A percentile compares a stretch with the other conserved stretches of the same genome.
These are phyloP conservation scores for Neonectria coccinea DNA, from an alignment of 2,329 filamentous ascomycete genomes.

Conservation along the genomic window DNA sequence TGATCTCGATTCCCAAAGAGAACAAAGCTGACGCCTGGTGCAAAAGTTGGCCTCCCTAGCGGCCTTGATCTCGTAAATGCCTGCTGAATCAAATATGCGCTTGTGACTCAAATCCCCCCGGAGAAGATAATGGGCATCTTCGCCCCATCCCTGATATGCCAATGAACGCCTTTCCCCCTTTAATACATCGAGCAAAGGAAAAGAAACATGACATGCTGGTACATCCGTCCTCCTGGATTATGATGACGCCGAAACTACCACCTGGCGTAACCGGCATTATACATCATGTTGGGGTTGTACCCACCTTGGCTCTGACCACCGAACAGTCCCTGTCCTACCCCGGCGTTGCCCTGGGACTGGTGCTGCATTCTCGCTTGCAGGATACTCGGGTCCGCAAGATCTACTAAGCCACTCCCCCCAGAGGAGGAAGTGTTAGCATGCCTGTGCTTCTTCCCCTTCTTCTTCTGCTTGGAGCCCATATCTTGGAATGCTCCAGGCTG, in stretches of 20 bases:
- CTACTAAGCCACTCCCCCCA: constrained; percentile 98
- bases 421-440: constrained; percentile 99
- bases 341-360: constrained; percentile 82
- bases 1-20: constrained; percentile 43
- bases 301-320: constrained; percentile 92
- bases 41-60: constrained; percentile 46
- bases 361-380: constrained; percentile 97
- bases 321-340: constrained; percentile 90
- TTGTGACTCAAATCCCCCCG: constrained; percentile 45
- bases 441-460: constrained; percentile 99
- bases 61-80: constrained; percentile 47
- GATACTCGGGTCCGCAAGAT: constrained; percentile 99
- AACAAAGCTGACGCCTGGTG: constrained; percentile 49
- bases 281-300: constrained; percentile 91
- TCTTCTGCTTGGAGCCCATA: constrained; percentile 96
- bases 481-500: constrained; percentile 91
- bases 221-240: constrained; percentile 38
- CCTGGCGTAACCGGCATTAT: constrained; percentile 76
- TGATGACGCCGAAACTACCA: constrained; percentile 63
- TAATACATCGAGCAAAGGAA: constrained; percentile 39
- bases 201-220: constrained; percentile 39
- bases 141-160: constrained; percentile 42
- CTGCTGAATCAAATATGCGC: constrained; percentile 49
- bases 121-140: constrained; percentile 41
- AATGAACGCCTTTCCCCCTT: constrained; percentile 45